These are phyloP conservation scores for Calonectria multiphialidica DNA, from an alignment of 2,329 filamentous ascomycete genomes.

Conservation along the genomic window DNA sequence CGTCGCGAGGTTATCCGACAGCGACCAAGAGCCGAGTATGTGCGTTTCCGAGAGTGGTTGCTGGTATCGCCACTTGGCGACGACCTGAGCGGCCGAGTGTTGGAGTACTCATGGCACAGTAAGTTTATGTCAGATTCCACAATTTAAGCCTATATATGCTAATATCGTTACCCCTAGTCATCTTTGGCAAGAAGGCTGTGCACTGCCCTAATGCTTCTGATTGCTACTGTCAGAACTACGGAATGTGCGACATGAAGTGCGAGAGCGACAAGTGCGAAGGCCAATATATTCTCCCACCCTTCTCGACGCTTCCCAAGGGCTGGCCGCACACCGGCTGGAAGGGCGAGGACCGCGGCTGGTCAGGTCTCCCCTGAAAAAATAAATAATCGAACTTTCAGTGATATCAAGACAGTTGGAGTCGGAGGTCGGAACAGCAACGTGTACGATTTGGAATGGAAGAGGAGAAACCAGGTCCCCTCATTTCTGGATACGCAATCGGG, in stretches of 20 bases:
- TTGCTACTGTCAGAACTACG: slow-evolving; percentile 77
- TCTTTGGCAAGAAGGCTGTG: slow-evolving; percentile 68
- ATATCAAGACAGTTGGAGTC: neutral
- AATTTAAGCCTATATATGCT: slow-evolving; percentile 16
- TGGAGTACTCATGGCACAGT: slow-evolving; percentile 77
- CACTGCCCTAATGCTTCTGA: slow-evolving; percentile 71
- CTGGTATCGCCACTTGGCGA: slow-evolving; percentile 67
- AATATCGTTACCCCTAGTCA: slow-evolving; percentile 55
- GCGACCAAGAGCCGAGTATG: slow-evolving; percentile 65
- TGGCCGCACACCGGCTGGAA: slow-evolving; percentile 63
- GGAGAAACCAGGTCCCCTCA: slow-evolving; percentile 6
- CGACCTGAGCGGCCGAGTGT: slow-evolving; percentile 67
- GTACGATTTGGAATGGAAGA: slow-evolving; percentile 24
- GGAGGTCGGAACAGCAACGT: slow-evolving; percentile 7
- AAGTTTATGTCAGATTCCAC: slow-evolving; percentile 39
- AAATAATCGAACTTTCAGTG: neutral
- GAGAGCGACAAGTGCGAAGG: slow-evolving; percentile 62
- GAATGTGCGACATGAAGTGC: slow-evolving; percentile 64
- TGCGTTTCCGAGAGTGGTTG: slow-evolving; percentile 70
- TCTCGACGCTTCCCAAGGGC: slow-evolving; percentile 67
- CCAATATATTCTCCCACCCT: slow-evolving; percentile 71
- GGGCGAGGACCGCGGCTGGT: slow-evolving; percentile 42
- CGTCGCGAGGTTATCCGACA: slow-evolving; percentile 63
- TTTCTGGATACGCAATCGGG: slow-evolving; percentile 15
- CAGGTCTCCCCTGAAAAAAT: slow-evolving; percentile 36